Evolutionary conservation across 202 grass and related monocot genomes (phyloP).

Genomic region (Schoenoplectus triqueter): DNA sequence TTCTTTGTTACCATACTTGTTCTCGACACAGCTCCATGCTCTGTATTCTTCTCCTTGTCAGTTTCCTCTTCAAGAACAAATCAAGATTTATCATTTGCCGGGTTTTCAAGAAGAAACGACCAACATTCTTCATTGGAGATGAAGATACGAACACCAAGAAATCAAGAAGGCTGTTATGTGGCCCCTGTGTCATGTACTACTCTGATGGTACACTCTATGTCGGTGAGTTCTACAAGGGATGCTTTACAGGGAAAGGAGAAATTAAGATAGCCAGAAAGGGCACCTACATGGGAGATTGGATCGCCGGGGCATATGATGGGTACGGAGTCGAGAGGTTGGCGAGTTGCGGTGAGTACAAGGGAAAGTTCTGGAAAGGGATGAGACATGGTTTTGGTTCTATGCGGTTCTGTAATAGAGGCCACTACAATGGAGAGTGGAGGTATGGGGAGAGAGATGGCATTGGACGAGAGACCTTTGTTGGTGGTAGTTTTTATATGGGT

Average conservation of each 20-base stretch:
- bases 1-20: slow-evolving; percentile 47
- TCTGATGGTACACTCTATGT: slow-evolving; percentile 85
- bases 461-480: slow-evolving; percentile 66
- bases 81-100: slow-evolving; percentile 40
- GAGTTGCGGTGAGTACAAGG: slow-evolving; percentile 68
- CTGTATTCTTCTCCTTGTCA: slow-evolving; percentile 41
- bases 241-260: slow-evolving; percentile 73
- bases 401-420: slow-evolving; percentile 74
- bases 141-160: slow-evolving; percentile 52
- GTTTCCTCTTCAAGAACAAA: slow-evolving; percentile 47
- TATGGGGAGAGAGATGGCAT: slow-evolving; percentile 74
- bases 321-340: slow-evolving; percentile 86
- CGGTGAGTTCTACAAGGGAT: slow-evolving; percentile 84
- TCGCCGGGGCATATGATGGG: slow-evolving; percentile 86
- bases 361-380: slow-evolving; percentile 73
- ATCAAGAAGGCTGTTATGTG: slow-evolving; percentile 17
- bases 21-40: slow-evolving; percentile 44
- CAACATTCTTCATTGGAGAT: slow-evolving; percentile 61
- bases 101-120: slow-evolving; percentile 36
- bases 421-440: slow-evolving; percentile 79
- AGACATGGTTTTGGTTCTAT: slow-evolving; percentile 81
- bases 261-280: slow-evolving; percentile 78
- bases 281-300: slow-evolving; percentile 87
- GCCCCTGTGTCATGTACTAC: slow-evolving; percentile 59
- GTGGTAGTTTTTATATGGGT: slow-evolving; percentile 75